These are phyloP conservation scores for Fusarium agapanthi DNA, from an alignment of 2,329 filamentous ascomycete genomes.

Conservation along the genomic window DNA sequence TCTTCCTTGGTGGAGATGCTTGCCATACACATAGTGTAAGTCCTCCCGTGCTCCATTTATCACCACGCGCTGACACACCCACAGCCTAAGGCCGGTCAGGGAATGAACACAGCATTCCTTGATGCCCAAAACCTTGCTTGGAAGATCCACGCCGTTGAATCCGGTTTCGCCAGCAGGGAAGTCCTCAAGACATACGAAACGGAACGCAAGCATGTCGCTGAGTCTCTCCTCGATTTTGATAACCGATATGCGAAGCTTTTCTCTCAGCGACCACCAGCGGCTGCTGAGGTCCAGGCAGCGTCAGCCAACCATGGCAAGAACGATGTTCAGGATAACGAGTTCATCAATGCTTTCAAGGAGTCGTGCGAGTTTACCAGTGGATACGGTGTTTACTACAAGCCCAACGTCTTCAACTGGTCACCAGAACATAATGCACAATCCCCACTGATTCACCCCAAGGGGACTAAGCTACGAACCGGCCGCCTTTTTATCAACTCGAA, in stretches of 20 bases:
- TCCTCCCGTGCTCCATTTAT: constrained; percentile 46
- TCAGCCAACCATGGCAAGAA: constrained; percentile 48
- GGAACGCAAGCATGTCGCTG: constrained; percentile 85
- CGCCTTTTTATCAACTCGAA: constrained; percentile 80
- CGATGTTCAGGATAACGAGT: constrained; percentile 72
- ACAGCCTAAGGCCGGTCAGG: constrained; percentile 79
- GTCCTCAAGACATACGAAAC: constrained; percentile 86
- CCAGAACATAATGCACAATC: constrained; percentile 75
- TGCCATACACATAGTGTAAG: constrained; percentile 80
- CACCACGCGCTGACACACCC: constrained; percentile 38
- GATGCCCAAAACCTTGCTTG: constrained; percentile 91
- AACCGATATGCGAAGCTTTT: constrained; percentile 91
- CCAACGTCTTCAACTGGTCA: constrained; percentile 88
- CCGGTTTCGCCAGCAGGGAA: constrained; percentile 78
- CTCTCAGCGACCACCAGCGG: constrained; percentile 78
- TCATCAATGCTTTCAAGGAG: constrained; percentile 90
- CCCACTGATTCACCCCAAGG: constrained; percentile 71
- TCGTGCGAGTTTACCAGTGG: constrained; percentile 92
- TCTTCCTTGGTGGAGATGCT: constrained; percentile 81
- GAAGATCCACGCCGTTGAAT: constrained; percentile 94
- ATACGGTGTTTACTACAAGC: constrained; percentile 86
- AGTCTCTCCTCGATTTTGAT: constrained; percentile 86
- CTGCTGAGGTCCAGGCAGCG: constrained; percentile 76
- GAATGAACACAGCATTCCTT: constrained; percentile 82
- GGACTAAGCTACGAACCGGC: constrained; percentile 75